Conservation (phyloP, 352 stramenopile species). For the Globisporangium radiosum region DNA sequence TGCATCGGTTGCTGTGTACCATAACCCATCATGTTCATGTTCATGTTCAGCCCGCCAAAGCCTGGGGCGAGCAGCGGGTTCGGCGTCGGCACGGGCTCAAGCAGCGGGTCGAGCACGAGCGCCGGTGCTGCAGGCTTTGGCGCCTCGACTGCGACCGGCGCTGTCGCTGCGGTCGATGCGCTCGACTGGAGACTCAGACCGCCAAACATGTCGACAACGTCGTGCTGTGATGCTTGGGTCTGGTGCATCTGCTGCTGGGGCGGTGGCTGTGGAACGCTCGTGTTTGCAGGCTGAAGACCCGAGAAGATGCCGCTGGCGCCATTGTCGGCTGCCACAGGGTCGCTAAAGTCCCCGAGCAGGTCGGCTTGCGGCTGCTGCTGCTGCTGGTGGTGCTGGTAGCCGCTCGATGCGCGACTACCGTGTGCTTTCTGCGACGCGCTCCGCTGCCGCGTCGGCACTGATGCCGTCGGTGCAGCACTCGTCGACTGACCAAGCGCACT, state of each 20-base stretch:
- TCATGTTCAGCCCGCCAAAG: constrained; percentile 37
- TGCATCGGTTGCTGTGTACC: constrained; percentile 37
- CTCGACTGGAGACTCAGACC: constrained; percentile 55
- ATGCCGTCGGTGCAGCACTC: constrained; percentile 15
- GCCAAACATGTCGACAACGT: constrained; percentile 71
- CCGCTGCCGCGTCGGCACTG: constrained; percentile 7
- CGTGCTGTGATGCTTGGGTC: constrained; percentile 1
- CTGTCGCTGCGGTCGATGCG: constrained; percentile 15
- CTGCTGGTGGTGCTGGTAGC: constrained; percentile 38
- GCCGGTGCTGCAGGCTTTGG: constrained; percentile 16
- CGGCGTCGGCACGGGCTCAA: constrained; percentile 44
- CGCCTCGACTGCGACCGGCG: constrained; percentile 2
- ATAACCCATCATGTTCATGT: constrained; percentile 63
- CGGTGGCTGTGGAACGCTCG: constrained; percentile 10
- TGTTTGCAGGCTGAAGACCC: constrained; percentile 37
- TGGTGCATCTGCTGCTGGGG: constrained; percentile 13
- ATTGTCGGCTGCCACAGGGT: constrained; percentile 23
- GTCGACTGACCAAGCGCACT: constrained; percentile 45
- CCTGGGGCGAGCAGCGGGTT: constrained; percentile 34
- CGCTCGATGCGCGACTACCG: constrained; percentile 7
- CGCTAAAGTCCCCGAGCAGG: constrained; percentile 64
- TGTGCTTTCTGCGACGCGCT: constrained; percentile 8
- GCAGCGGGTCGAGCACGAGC: constrained; percentile 62
- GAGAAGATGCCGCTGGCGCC: constrained; percentile 45
- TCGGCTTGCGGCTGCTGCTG: constrained; percentile 42